Base-by-base conservation (phyloP, 2,329 filamentous ascomycete genomes). In the Malbranchea zuffiana region DNA sequence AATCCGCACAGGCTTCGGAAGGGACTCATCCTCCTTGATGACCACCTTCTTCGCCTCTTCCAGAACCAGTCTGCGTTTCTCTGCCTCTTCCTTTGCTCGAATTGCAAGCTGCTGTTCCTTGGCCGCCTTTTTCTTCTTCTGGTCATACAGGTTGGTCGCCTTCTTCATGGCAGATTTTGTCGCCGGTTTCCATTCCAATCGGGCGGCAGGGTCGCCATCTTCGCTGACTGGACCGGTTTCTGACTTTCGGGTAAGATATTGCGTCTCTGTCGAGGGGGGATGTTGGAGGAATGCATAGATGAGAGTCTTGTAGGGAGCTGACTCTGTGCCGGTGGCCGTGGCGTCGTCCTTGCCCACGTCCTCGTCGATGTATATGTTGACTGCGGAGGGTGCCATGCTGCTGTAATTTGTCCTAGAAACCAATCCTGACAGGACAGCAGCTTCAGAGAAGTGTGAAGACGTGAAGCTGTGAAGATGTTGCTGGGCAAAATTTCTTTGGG, bases 111-210 rank as follows among this genome's bases (percentile, higher is more conserved):
- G 79, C 48, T 79, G 72, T 59, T 82, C 81, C 63, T 85, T 86
- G 50, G 74, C 74, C 29, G 80, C 71, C 71, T 93, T 93, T 72
- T 85, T 87, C 72, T 84, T 82, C 61, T 83, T 76, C 46, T 72
- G 69, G 48, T 85, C 82, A 46, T 76, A 76, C 46, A 77, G 76
- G 58, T 77, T 78, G 65, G 75, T 75, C 3, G 80, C 82, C 65
- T 92, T 92, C 69, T 93, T 94, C 55, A 85, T 60, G 15, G 83
- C 84, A 42, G 80, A 82, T 67, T 90, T 92, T 43, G 82, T 79
- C 13, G 77, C 80, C 38, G 80, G 78, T 65, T 87, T 88, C 81
- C 80, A 94, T 50, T 76, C 72, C 46, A 79, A 61, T 46, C 75
- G 72, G 37, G 70, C 71, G 37, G 70, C 67, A 45, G 72, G 69